Base-by-base conservation (phyloP, 202 grass and related monocot genomes). In the Carex sylvatica region DNA sequence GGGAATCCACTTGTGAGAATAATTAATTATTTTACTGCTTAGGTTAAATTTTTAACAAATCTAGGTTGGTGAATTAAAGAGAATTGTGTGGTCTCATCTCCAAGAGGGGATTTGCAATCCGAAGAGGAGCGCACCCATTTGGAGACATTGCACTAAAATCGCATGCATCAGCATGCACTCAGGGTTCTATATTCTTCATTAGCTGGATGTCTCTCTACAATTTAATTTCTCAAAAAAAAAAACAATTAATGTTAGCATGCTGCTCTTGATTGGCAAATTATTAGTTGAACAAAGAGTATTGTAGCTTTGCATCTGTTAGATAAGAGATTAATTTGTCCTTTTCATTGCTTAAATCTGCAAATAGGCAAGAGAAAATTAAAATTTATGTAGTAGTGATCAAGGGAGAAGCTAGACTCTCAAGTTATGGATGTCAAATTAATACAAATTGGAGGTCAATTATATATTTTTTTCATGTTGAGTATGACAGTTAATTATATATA, bases 161-260 rank as follows among this genome's bases (percentile, higher is more conserved):
- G 12, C 6, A 80, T 80, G 74, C 84, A 85, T 85, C 84, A 85
- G 61, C 61, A 85, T 28, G 84, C 84, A 85, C 84, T 85, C 20
- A 84, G 13, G 4, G 15, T 58, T 77, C n/a, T n/a, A n/a, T n/a
- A 77, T 77, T 77, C 74, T 77, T 36, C 53, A 77, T 59, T 77
- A 77, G 74, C 74, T 59, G 74, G 74, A 77, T 77, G 53, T 77
- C 52, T 76, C 49, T 55, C 73, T 59, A n/a, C 72, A 20, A 12
- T 49, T 49, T 11, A 47, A 11, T 47, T 36, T 59, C 31, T 38
- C 11, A 15, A 18, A 49, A 55, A 75, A 31, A 26, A 9, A 46
- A 18, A 1, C 9, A 74, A 47, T 47, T 56, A 58, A 38, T 40
- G 38, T 40, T 40, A 74, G 23, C 22, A 53, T 28, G 70, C 46